Evolutionary conservation across 345 rosid species (phyloP).

Genomic region (Gossypium turneri): DNA sequence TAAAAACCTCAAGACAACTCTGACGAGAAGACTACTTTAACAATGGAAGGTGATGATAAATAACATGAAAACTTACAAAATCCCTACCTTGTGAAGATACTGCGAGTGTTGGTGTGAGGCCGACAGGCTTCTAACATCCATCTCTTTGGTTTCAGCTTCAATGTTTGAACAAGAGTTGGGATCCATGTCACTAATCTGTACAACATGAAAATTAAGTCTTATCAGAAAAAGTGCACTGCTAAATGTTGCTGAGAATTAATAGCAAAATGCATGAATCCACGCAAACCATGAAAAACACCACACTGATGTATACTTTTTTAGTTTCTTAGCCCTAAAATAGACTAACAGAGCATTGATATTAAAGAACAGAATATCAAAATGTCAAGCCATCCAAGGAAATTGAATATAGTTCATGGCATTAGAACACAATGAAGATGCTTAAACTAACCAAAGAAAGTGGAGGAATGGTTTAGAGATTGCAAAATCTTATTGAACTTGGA

Average conservation of each 20-base stretch:
- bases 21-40: too few relatives aligned
- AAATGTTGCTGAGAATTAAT: neutral
- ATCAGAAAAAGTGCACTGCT: conserved; percentile 6
- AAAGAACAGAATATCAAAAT: conserved; percentile 22
- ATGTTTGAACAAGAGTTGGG: conserved; percentile 30
- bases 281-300: neutral
- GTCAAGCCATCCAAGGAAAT: neutral
- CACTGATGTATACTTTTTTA: neutral
- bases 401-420: too few relatives aligned
- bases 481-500: too few relatives aligned
- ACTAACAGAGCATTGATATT: too few relatives aligned
- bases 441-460: too few relatives aligned
- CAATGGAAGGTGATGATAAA: too few relatives aligned
- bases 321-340: neutral
- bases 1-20: too few relatives aligned
- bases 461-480: too few relatives aligned
- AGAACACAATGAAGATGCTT: too few relatives aligned
- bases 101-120: conserved; percentile 26
- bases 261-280: neutral
- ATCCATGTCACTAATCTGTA: conserved; percentile 28
- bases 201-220: conserved; percentile 12
- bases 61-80: too few relatives aligned
- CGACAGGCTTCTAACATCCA: conserved; percentile 32
- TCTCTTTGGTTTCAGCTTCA: conserved; percentile 54
- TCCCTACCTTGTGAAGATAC: too few relatives aligned